phyloP scores from a whole-genome alignment of 345 rosid species.

The Pistacia integerrima region DNA sequence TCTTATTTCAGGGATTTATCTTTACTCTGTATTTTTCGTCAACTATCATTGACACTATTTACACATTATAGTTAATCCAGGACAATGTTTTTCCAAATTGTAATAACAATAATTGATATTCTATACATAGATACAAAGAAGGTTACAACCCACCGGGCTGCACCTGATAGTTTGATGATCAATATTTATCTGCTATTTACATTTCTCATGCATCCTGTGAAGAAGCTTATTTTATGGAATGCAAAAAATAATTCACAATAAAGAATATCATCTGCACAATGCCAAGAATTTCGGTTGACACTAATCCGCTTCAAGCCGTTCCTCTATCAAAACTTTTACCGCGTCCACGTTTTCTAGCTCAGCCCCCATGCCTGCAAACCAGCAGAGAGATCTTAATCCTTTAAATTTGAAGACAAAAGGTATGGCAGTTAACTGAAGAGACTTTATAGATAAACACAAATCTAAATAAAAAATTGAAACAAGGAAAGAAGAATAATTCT shows the following conservation, averaged over 20 bases:
- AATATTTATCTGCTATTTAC: slow-evolving; percentile 9
- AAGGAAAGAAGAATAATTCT: background rate
- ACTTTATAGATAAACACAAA: background rate
- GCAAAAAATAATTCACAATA: slow-evolving; percentile 8
- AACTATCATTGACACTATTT: no score
- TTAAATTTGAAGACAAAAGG: background rate
- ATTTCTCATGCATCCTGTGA: background rate
- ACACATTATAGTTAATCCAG: background rate
- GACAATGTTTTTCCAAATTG: background rate
- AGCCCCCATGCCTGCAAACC: slow-evolving; percentile 65
- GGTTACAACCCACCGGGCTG: background rate
- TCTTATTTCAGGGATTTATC: no score
- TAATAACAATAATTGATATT: background rate
- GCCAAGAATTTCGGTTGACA: slow-evolving; percentile 11
- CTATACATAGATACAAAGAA: background rate
- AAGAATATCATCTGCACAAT: slow-evolving; percentile 8
- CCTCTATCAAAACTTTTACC: slow-evolving; percentile 6
- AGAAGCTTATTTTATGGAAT: slow-evolving; percentile 2
- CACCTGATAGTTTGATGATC: background rate
- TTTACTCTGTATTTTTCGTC: no score
- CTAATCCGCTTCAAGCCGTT: slow-evolving; percentile 1
- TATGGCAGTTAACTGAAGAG: background rate
- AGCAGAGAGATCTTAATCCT: background rate
- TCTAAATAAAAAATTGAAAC: background rate
- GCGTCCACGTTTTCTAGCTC: slow-evolving; percentile 33